Evolutionary conservation across 2,329 filamentous ascomycete genomes (phyloP), one percentile per base, ranked within the genome.

Genomic region (Ceratocystis eucalypticola): DNA sequence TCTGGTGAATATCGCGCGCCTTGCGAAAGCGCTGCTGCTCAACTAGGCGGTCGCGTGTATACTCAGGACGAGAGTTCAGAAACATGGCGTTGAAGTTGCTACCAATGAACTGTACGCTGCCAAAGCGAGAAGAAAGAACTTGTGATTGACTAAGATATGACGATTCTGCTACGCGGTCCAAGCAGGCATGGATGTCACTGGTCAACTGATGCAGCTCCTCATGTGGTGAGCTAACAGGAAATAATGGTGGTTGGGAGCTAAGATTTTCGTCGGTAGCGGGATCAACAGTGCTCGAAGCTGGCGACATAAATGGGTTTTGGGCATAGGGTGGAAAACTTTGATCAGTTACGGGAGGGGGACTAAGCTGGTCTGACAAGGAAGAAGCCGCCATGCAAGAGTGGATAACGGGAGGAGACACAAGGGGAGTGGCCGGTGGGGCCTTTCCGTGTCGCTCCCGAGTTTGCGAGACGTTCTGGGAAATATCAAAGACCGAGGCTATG

Each of bases 401-500:
- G 25, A 64, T 33, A n/a, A 67, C 66, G 17, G 66, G 66, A 8
- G 66, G 66, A 15, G 66, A 67, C 4, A 67, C 66, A 50, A 67
- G 62, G 8, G 66, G 64, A 2, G 66, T 64, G 28, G 59, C 44
- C 28, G 62, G 57, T n/a, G 61, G 37, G 25, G 37, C 30, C 44
- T 63, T 63, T 20, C 22, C n/a, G 55, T 30, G 50, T 20, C n/a
- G 62, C 25, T 57, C 62, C 6, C 66, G 62, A 50, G 62, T 61
- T 33, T 67, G 61, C 28, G 66, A 67, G 41, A 67, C 55, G 64
- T 67, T 63, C 5, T 67, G 66, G 15, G 66, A 59, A 15, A 67
- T 67, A 37, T 64, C 66, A 45, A 45, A 67, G 25, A 67, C 55
- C n/a, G 66, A 61, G 22, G 62, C 22, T 28, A 67, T 64, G 50